Conservation (phyloP, 2,329 filamentous ascomycete genomes). For the Ophiostoma novo-ulmi region DNA sequence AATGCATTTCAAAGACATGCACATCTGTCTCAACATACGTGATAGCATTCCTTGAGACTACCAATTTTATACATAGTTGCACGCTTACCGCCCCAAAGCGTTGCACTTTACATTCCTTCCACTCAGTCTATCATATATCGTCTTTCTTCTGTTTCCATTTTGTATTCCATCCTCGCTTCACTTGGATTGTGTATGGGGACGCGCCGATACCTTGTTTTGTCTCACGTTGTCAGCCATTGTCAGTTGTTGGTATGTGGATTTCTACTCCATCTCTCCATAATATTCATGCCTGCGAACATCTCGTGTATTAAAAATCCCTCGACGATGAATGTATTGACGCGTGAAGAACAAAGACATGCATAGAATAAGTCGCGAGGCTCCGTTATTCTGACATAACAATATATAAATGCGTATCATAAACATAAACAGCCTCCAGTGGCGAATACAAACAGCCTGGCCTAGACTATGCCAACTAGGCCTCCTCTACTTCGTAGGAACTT, state of each 20-base stretch:
- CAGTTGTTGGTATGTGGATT: background rate
- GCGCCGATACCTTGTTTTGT: constrained; percentile 7
- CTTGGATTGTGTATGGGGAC: constrained; percentile 10
- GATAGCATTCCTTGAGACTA: background rate
- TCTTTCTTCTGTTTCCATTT: background rate
- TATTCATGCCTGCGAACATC: background rate
- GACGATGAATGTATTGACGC: background rate
- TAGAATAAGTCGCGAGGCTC: background rate
- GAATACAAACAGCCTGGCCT: background rate
- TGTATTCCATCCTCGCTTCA: background rate
- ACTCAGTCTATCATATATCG: too few species aligned
- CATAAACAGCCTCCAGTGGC: background rate
- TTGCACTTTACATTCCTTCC: background rate
- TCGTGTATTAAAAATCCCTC: background rate
- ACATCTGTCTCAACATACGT: constrained; percentile 8
- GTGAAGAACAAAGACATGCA: constrained; percentile 1
- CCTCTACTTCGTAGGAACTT: too few species aligned
- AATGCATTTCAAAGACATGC: constrained; percentile 3
- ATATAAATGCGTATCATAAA: background rate
- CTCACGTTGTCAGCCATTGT: background rate
- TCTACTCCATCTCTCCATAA: background rate
- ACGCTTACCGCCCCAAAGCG: background rate
- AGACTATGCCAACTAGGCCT: background rate
- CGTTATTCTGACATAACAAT: background rate
- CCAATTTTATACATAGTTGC: background rate